Conservation (phyloP, 805 yeast genomes). For the Wickerhamiella qilinensis region DNA sequence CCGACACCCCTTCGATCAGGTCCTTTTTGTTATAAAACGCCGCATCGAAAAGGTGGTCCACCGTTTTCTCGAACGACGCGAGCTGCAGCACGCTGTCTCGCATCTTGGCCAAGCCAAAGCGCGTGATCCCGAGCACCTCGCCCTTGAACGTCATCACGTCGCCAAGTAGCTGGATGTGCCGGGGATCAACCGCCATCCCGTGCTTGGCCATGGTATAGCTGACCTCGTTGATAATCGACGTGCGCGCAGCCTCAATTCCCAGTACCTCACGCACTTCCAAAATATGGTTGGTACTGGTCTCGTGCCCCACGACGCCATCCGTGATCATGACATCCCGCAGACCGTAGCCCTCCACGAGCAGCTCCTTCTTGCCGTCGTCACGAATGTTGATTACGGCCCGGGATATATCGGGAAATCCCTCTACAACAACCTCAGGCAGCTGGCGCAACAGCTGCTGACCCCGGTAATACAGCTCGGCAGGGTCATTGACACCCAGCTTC, state of each 20-base stretch:
- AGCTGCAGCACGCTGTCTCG: slow-evolving; percentile 92
- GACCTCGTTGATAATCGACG: slow-evolving; percentile 84
- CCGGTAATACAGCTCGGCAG: slow-evolving; percentile 56
- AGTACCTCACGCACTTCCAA: slow-evolving; percentile 76
- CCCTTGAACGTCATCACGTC: slow-evolving; percentile 99
- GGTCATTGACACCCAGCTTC: slow-evolving; percentile 12
- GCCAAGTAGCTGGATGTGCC: slow-evolving; percentile 93
- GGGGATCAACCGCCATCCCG: slow-evolving; percentile 99
- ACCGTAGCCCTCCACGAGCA: slow-evolving; percentile 96
- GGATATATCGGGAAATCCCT: slow-evolving; percentile 80
- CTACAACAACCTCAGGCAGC: slow-evolving; percentile 75
- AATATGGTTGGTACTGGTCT: slow-evolving; percentile 82
- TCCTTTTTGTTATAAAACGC: slow-evolving; percentile 96
- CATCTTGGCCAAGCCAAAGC: slow-evolving; percentile 97
- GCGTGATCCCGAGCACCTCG: slow-evolving; percentile 91
- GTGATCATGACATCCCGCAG: slow-evolving; percentile 91
- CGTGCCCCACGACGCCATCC: slow-evolving; percentile 84
- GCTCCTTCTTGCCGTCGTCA: slow-evolving; percentile 67
- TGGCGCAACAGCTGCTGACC: slow-evolving; percentile 80
- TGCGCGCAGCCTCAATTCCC: slow-evolving; percentile 96
- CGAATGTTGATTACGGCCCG: slow-evolving; percentile 93
- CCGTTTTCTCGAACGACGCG: slow-evolving; percentile 95
- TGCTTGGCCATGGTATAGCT: slow-evolving; percentile 97
- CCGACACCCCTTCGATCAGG: slow-evolving; percentile 92
- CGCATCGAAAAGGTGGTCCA: slow-evolving; percentile 96